Evolutionary conservation across 2,329 filamentous ascomycete genomes (phyloP).

Genomic region (Pseudogymnoascus verrucosus): DNA sequence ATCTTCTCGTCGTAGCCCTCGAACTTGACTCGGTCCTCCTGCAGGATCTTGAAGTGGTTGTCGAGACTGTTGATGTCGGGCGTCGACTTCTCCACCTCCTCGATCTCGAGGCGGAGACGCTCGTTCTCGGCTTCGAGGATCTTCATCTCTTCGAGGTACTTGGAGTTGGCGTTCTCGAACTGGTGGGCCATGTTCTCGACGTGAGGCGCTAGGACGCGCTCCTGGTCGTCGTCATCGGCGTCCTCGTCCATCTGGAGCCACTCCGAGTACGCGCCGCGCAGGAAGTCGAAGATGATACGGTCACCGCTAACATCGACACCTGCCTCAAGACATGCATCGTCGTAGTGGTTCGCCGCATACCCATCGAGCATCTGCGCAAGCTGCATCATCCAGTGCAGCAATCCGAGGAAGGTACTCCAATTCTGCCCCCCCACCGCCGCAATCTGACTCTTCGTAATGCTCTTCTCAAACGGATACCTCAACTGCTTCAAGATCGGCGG

Average conservation of each 20-base stretch:
- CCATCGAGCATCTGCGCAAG: slow-evolving; percentile 87
- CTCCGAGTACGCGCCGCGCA: slow-evolving; percentile 82
- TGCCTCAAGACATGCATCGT: slow-evolving; percentile 80
- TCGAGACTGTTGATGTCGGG: slow-evolving; percentile 79
- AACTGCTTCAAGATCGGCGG: slow-evolving; percentile 87
- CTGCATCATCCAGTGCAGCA: slow-evolving; percentile 99
- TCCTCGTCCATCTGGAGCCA: slow-evolving; percentile 93
- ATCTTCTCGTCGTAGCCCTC: slow-evolving; percentile 88
- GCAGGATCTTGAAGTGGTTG: slow-evolving; percentile 84
- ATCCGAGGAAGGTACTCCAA: slow-evolving; percentile 87
- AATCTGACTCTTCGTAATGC: slow-evolving; percentile 93
- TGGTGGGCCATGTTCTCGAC: slow-evolving; percentile 79
- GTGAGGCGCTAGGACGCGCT: slow-evolving; percentile 72
- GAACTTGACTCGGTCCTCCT: slow-evolving; percentile 91
- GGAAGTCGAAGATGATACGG: slow-evolving; percentile 87
- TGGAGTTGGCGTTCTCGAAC: slow-evolving; percentile 78
- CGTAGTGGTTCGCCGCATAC: slow-evolving; percentile 70
- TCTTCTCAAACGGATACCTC: slow-evolving; percentile 89
- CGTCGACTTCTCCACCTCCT: slow-evolving; percentile 78
- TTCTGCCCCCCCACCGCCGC: slow-evolving; percentile 93
- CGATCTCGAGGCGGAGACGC: slow-evolving; percentile 73
- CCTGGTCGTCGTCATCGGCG: slow-evolving; percentile 74
- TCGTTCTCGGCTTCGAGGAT: slow-evolving; percentile 81
- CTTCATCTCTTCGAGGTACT: slow-evolving; percentile 75
- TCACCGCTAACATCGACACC: slow-evolving; percentile 84